Conservation (phyloP, 2,329 filamentous ascomycete genomes). For the Sclerotinia trifoliorum region DNA sequence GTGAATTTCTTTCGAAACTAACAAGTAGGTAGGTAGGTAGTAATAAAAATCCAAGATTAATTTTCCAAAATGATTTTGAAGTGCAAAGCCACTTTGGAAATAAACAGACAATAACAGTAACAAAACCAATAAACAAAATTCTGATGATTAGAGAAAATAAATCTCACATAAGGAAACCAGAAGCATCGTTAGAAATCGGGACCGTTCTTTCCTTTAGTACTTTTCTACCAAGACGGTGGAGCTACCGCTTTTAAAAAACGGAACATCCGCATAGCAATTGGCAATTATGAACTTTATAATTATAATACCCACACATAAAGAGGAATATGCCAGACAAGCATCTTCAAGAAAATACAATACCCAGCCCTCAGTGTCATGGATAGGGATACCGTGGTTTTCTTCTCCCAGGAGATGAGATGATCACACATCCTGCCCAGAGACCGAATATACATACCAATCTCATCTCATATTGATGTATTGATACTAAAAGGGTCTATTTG, state of each 20-base stretch:
- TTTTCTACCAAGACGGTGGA: conserved; percentile 8
- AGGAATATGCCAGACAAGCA: background rate
- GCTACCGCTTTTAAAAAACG: conserved; percentile 10
- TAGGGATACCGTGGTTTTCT: background rate
- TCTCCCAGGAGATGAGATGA: background rate
- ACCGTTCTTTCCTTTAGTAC: conserved; percentile 21
- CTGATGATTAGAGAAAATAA: background rate
- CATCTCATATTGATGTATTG: background rate
- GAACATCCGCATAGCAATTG: conserved; percentile 9
- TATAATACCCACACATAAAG: background rate
- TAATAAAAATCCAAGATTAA: background rate
- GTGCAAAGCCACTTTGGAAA: background rate
- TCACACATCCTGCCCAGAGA: background rate
- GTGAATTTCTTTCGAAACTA: background rate
- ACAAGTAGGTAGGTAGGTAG: background rate
- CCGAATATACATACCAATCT: background rate
- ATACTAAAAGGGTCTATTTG: background rate
- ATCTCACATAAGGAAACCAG: background rate
- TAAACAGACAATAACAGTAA: background rate
- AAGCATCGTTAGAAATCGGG: background rate
- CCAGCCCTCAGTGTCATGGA: conserved; percentile 2
- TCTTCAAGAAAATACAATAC: background rate
- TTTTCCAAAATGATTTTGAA: background rate
- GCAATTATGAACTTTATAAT: conserved; percentile 11
- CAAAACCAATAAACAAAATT: background rate